Base-by-base conservation (phyloP, 768 basidiomycete species). In the Hemileccinum rubropunctum region DNA sequence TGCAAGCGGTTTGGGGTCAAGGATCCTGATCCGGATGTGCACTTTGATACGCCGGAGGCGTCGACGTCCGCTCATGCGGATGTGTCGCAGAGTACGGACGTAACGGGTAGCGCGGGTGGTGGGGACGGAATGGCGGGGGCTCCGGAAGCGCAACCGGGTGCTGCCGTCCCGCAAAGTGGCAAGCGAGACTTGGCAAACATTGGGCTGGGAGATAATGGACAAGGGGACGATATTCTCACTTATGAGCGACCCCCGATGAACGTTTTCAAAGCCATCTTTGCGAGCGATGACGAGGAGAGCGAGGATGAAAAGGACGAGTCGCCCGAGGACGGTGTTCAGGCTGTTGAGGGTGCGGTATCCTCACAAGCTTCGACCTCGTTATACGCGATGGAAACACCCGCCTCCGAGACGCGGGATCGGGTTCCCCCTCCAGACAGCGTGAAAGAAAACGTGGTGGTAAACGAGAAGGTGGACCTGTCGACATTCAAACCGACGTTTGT, bases 191-290 rank as follows among this genome's bases (percentile, higher is more conserved):
- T 95, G 42, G 77, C 79, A 5, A 94, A 93, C 62, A 78, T 98
- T 42, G 95, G 95, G 0, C 69, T 97, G 38, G 95, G 93, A 20
- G 94, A 97, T 44, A 94, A 94, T 36, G 80, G 77, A 26, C 95
- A 97, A 64, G 95, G 93, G 0, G 71, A 79, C 33, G 93, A 95
- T 61, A 93, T 84, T 6, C 73, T 98, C 55, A 94, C 89, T 0
- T 95, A 98, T 66, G 76, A 89, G 58, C 79, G 88, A 34, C 95
- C 97, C 2, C 73, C 84, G 6, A 90, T 93, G 79, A 88, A 93
- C 61, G 83, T 98, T 38, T 99, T 98, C 77, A 97, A 95, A 65
- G 94, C 95, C 3, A 98, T 99, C 52, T 99, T 99, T 65, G 95
- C 93, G 11, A 93, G 90, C 68, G 91, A 92, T 52, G 91, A 92